Percentiles rank a stretch among this genome's conserved stretches.
These are phyloP conservation scores for Phytophthora aleatoria DNA, from an alignment of 352 stramenopile species.

Conservation along the genomic window DNA sequence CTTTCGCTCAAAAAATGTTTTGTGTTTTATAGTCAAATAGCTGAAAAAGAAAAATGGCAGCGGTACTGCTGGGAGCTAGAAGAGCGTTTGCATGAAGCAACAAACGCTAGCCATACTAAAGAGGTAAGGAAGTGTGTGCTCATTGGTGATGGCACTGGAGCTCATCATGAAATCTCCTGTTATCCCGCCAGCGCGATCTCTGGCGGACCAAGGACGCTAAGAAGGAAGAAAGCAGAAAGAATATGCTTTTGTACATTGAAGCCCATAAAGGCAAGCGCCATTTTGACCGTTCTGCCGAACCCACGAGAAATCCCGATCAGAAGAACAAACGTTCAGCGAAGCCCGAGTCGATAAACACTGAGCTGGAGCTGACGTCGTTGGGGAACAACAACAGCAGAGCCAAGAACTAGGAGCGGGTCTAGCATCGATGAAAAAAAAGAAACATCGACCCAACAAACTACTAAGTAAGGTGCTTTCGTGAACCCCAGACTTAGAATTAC, in stretches of 20 bases:
- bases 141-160: neutral
- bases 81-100: constrained; percentile 60
- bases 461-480: no score
- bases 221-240: constrained; percentile 72
- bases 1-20: neutral
- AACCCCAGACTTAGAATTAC: no score
- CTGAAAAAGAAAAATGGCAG: constrained; percentile 80
- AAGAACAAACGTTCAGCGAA: neutral
- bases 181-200: constrained; percentile 46
- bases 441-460: neutral
- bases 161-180: neutral
- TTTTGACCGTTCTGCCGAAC: constrained; percentile 16
- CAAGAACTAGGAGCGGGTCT: neutral
- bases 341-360: neutral
- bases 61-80: constrained; percentile 80
- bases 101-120: constrained; percentile 58
- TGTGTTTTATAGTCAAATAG: constrained; percentile 51
- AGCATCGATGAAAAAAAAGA: neutral
- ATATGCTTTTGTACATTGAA: constrained; percentile 79
- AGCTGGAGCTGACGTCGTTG: neutral
- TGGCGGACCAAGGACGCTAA: constrained; percentile 69
- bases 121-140: constrained; percentile 37
- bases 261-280: constrained; percentile 70
- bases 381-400: neutral
- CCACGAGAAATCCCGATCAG: constrained; percentile 1